Percentiles rank a stretch among this genome's conserved stretches.
Evolutionary conservation across 768 basidiomycete genomes (phyloP).

Genomic region (Lactifluus hygrophoroides): DNA sequence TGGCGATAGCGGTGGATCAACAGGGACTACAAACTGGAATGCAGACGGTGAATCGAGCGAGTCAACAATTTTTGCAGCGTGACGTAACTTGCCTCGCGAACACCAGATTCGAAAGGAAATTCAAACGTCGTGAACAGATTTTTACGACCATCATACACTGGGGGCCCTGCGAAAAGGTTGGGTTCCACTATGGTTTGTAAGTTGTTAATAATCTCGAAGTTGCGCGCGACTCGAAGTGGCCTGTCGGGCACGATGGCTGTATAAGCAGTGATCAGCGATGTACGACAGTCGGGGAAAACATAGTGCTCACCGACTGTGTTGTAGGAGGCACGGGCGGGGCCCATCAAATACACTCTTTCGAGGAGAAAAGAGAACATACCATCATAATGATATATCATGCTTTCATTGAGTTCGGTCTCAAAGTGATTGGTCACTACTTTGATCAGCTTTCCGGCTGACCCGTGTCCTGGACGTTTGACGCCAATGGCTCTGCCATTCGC

Average conservation of each 20-base stretch:
- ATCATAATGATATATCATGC: slow-evolving; percentile 70
- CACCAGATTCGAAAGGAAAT: slow-evolving; percentile 46
- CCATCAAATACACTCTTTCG: background rate
- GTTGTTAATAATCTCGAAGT: slow-evolving; percentile 58
- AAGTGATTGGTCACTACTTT: slow-evolving; percentile 55
- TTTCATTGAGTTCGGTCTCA: slow-evolving; percentile 47
- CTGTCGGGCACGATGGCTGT: slow-evolving; percentile 64
- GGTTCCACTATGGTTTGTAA: slow-evolving; percentile 53
- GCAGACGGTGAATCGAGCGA: slow-evolving; percentile 2
- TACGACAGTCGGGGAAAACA: background rate
- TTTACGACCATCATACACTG: slow-evolving; percentile 73
- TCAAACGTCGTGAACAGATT: slow-evolving; percentile 58
- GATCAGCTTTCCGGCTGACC: slow-evolving; percentile 42
- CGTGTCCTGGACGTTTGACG: slow-evolving; percentile 59
- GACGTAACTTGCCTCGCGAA: slow-evolving; percentile 38
- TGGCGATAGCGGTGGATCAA: slow-evolving; percentile 28
- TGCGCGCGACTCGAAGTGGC: slow-evolving; percentile 52
- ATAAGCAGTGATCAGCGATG: background rate
- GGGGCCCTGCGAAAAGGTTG: slow-evolving; percentile 62
- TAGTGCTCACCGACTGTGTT: slow-evolving; percentile 35
- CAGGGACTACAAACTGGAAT: slow-evolving; percentile 51
- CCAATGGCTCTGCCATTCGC: slow-evolving; percentile 46
- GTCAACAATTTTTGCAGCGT: too few species aligned
- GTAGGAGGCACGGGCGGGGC: background rate
- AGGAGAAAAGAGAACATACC: slow-evolving; percentile 36